These are phyloP conservation scores for Ophiosphaerella narmari DNA, from an alignment of 2,329 filamentous ascomycete species.

Conservation along the genomic window DNA sequence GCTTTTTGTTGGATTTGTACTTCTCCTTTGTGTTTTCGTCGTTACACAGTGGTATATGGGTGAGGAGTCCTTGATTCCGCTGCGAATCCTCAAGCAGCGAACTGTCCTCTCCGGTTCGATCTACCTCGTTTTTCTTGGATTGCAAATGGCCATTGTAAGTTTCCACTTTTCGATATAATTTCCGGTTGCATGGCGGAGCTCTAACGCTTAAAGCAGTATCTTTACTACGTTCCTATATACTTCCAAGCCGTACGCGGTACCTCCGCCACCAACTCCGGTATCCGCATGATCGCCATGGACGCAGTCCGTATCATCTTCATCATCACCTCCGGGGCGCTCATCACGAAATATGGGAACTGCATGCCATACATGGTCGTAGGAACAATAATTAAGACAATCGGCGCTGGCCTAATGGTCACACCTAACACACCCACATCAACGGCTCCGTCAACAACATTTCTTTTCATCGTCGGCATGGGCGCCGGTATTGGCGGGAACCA, in stretches of 20 bases:
- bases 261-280: slow-evolving; percentile 22
- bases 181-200: not conserved
- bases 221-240: slow-evolving; percentile 46
- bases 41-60: not conserved
- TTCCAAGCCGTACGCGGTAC: slow-evolving; percentile 49
- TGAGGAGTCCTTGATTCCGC: not conserved
- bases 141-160: slow-evolving; percentile 35
- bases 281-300: slow-evolving; percentile 15
- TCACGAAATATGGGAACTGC: slow-evolving; percentile 23
- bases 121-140: slow-evolving; percentile 40
- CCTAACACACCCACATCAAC: not conserved
- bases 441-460: not conserved
- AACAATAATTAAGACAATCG: slow-evolving; percentile 1
- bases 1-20: slow-evolving; percentile 47
- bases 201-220: not conserved
- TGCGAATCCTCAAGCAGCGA: not conserved
- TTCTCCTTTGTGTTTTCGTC: slow-evolving; percentile 49
- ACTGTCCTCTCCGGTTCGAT: not conserved
- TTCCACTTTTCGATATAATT: slow-evolving; percentile 35
- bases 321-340: not conserved
- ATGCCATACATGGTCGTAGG: slow-evolving; percentile 14
- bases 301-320: not conserved
- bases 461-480: slow-evolving; percentile 2
- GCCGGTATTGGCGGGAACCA: not conserved
- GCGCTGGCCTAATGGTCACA: slow-evolving; percentile 1